A percentile compares a stretch with the other conserved stretches of the same genome.
Evolutionary conservation across 2,329 filamentous ascomycete species (phyloP).

Genomic region (Fusarium falciforme): DNA sequence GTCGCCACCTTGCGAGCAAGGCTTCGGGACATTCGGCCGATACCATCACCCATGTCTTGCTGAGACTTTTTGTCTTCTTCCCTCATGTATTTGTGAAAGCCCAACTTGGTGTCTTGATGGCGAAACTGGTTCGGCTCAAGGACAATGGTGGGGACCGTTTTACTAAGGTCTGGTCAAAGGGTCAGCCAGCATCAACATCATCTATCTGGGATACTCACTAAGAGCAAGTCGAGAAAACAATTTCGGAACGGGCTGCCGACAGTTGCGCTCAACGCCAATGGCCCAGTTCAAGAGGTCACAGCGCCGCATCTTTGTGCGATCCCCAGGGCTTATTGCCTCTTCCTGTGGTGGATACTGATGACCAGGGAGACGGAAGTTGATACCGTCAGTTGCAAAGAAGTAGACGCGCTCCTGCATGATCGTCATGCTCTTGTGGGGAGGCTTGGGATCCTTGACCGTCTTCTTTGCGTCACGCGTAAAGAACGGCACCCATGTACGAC

Average conservation of each 20-base stretch:
- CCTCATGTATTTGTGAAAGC: constrained; percentile 65
- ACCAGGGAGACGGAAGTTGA: constrained; percentile 49
- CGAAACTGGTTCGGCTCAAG: constrained; percentile 61
- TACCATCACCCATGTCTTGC: constrained; percentile 74
- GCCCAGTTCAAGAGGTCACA: constrained; percentile 64
- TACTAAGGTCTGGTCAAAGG: constrained; percentile 59
- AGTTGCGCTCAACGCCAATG: constrained; percentile 58
- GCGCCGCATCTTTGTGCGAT: constrained; percentile 51
- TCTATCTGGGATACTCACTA: constrained; percentile 51
- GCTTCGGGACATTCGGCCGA: constrained; percentile 71
- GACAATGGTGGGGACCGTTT: constrained; percentile 58
- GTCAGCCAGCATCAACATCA: constrained; percentile 1
- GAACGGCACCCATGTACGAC: constrained; percentile 61
- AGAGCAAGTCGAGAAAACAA: constrained; percentile 68
- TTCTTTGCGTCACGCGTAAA: constrained; percentile 56
- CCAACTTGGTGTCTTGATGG: constrained; percentile 18
- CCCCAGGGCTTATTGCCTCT: constrained; percentile 30
- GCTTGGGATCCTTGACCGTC: constrained; percentile 46
- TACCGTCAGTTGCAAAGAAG: constrained; percentile 67
- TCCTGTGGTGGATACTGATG: constrained; percentile 37
- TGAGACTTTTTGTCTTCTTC: constrained; percentile 56
- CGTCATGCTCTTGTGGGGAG: constrained; percentile 32
- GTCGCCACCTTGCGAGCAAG: constrained; percentile 66
- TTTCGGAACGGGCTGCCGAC: constrained; percentile 62
- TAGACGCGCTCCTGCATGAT: constrained; percentile 56